Conservation (phyloP, 164 flowering plant species). For the Hamamelis virginiana region DNA sequence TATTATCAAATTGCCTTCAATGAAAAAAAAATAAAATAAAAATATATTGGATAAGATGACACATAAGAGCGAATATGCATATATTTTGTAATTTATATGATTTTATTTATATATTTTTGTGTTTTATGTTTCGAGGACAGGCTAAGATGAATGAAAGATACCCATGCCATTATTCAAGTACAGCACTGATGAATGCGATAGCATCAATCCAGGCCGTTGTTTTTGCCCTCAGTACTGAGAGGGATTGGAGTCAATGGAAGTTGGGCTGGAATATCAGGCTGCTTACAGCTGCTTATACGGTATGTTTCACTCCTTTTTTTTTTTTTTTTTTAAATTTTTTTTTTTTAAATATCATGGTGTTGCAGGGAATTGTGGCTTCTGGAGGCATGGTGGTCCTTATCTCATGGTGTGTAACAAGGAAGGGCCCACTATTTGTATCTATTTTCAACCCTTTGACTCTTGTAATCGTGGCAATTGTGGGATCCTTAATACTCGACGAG, state of each 20-base stretch:
- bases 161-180: conserved; percentile 23
- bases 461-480: conserved; percentile 13
- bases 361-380: conserved; percentile 16
- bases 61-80: too few relatives aligned
- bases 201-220: conserved; percentile 18
- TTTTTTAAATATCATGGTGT: background rate
- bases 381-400: conserved; percentile 5
- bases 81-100: too few relatives aligned
- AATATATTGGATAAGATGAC: too few relatives aligned
- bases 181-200: conserved; percentile 25
- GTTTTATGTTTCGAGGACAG: conserved; percentile 11
- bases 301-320: background rate
- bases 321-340: too few relatives aligned
- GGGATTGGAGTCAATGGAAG: conserved; percentile 27
- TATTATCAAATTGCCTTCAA: too few relatives aligned
- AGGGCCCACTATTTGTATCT: conserved; percentile 26
- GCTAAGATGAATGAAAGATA: conserved; percentile 22
- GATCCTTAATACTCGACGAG: conserved; percentile 15
- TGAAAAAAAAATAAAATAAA: too few relatives aligned
- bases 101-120: background rate
- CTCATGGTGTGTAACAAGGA: conserved; percentile 15
- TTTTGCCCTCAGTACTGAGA: conserved; percentile 20
- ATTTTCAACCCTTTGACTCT: conserved; percentile 17
- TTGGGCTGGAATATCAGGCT: conserved; percentile 26
- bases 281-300: conserved; percentile 17